Evolutionary conservation across 2,329 filamentous ascomycete genomes (phyloP), one percentile per base, ranked within the genome.

Genomic region (Cercospora canescens): DNA sequence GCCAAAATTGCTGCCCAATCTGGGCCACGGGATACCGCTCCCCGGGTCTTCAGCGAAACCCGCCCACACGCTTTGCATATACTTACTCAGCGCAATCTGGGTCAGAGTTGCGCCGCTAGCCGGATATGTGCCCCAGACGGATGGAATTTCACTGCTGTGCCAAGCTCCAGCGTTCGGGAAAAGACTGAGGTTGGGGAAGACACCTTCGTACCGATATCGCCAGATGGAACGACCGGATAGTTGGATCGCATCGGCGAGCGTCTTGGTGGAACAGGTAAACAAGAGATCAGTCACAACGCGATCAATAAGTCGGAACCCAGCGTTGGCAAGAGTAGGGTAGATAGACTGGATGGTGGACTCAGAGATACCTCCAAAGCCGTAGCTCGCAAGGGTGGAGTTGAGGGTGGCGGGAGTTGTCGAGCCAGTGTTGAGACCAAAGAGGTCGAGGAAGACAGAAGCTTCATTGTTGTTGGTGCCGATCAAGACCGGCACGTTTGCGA

Each of bases 101-200:
- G 54, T 57, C 7, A 24, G 45, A n/a, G 71, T 73, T 16, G 68
- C 67, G 12, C 39, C 45, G 5, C 63, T 62, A n/a, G 68, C 58
- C 14, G 72, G 62, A 34, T 71, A 71, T 3, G 72, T 70, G n/a
- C 71, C 70, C 50, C 67, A 73, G 1, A 72, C 67, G 24, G 67
- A 50, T 11, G 67, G 65, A 11, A 80, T 75, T 45, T 80, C 79
- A 4, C 71, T 70, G 16, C 64, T 65, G 57, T 81, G 79, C 50
- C 76, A 81, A 2, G 74, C 77, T 2, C 76, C 75, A 7, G 60
- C 55, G 41, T 68, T 65, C 1, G 69, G 70, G 45, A 67, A 69
- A 18, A 66, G 50, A 5, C 60, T 54, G 18, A 70, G 62, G 59
- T 77, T 77, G 12, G 74, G 69, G 57, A 70, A 78, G 66, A 70